These are phyloP conservation scores for Gossypioides kirkii DNA, from an alignment of 345 rosid genomes.

Conservation along the genomic window DNA sequence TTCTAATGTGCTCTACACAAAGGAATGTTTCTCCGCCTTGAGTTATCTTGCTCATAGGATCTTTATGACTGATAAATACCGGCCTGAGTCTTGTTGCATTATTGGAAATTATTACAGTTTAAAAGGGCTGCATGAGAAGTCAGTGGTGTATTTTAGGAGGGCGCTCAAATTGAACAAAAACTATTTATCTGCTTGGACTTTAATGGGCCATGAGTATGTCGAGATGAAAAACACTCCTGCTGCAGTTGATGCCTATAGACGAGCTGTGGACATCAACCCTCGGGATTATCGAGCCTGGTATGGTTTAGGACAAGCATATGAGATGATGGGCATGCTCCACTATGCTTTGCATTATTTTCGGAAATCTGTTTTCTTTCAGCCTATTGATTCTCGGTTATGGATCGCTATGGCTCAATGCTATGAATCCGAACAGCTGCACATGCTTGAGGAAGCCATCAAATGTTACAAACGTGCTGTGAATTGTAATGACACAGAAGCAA, in stretches of 20 bases:
- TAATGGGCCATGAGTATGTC: slow-evolving; percentile 94
- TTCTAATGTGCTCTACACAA: slow-evolving; percentile 89
- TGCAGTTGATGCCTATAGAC: slow-evolving; percentile 90
- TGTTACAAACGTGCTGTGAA: slow-evolving; percentile 85
- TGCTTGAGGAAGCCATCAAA: slow-evolving; percentile 92
- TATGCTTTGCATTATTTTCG: slow-evolving; percentile 94
- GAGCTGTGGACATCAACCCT: slow-evolving; percentile 90
- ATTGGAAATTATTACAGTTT: slow-evolving; percentile 96
- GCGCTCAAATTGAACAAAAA: slow-evolving; percentile 92
- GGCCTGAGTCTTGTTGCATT: slow-evolving; percentile 97
- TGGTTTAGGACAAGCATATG: slow-evolving; percentile 30
- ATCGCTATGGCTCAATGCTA: slow-evolving; percentile 98
- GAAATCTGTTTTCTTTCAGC: slow-evolving; percentile 85
- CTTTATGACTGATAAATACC: slow-evolving; percentile 77
- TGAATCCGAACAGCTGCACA: slow-evolving; percentile 75
- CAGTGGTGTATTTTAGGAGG: slow-evolving; percentile 88
- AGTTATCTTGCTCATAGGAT: slow-evolving; percentile 94
- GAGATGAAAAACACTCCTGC: slow-evolving; percentile 98
- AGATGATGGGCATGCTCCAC: slow-evolving; percentile 90
- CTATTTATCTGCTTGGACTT: slow-evolving; percentile 93
- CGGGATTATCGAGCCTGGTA: slow-evolving; percentile 44
- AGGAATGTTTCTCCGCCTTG: slow-evolving; percentile 81
- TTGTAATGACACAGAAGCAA: slow-evolving; percentile 83
- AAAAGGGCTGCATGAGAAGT: slow-evolving; percentile 91
- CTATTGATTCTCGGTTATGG: slow-evolving; percentile 90